Base-by-base conservation (phyloP, 2,329 filamentous ascomycete genomes). In the Aspergillus bombycis region DNA sequence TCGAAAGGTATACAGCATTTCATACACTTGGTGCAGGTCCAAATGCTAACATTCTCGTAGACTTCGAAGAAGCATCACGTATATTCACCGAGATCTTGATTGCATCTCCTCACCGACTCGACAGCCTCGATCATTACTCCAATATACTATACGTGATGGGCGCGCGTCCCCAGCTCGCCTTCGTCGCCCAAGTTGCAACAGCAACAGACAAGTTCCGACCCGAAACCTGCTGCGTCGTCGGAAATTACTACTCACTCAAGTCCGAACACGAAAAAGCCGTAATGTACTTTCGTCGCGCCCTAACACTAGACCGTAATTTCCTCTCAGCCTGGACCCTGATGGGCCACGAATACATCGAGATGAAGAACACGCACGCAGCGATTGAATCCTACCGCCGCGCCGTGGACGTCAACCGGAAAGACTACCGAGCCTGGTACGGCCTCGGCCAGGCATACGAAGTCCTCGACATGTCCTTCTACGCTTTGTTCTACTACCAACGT, bases 371-470 rank as follows among this genome's bases (percentile, higher is more conserved):
- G 0, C 95, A 99, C 73, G 94, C 95, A 0, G 95, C 95, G 10
- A 98, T 99, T 65, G 95, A 99, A 77, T 96, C 93, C 1, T 99
- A 99, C 74, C 89, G 95, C 1, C 90, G 95, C 48, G 95, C 95
- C 1, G 94, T 99, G 1, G 95, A 99, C 72, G 92, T 95, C 70
- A 98, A 99, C 74, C 88, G 94, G 38, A 92, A 95, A 71, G 95
- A 99, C 77, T 98, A 98, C 77, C 91, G 95, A 62, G 95, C 95
- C 4, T 99, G 95, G 95, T 98, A 99, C 75, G 95, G 95, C 38
- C 84, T 99, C 0, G 95, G 95, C 0, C 94, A 98, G 76, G 96
- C 95, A 1, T 99, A 99, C 74, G 95, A 99, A 77, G 91, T 99
- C 70, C 86, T 99, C 10, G 95, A 99, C 79, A 97, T 97, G 93